Percentiles rank a stretch among this genome's conserved stretches.
Conservation (phyloP, 352 stramenopile species). For the Pythium volutum region DNA sequence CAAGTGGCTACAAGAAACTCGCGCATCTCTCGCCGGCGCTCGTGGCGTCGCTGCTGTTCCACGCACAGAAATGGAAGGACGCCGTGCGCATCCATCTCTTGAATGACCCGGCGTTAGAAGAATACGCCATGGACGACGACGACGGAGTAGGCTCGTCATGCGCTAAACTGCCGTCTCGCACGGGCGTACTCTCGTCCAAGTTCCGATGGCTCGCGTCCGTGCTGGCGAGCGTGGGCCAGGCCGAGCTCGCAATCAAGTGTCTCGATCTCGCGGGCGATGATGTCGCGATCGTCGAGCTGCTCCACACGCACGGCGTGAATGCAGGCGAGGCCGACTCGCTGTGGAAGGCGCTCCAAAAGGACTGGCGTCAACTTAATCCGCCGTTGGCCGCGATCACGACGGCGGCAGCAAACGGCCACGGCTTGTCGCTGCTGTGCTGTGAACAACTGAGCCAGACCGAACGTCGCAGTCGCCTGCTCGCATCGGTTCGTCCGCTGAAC, state of each 20-base stretch:
- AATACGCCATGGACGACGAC: conserved; percentile 61
- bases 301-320: conserved; percentile 26
- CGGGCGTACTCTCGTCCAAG: conserved; percentile 30
- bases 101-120: conserved; percentile 54
- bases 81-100: conserved; percentile 47
- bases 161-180: conserved; percentile 65
- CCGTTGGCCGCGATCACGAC: conserved; percentile 44
- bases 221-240: conserved; percentile 53
- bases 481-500: conserved; percentile 45
- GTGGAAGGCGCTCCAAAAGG: conserved; percentile 42
- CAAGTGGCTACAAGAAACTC: conserved; percentile 41
- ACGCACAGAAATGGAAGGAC: conserved; percentile 53
- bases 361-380: conserved; percentile 53
- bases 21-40: conserved; percentile 37
- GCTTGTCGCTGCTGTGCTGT: conserved; percentile 64
- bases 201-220: conserved; percentile 44
- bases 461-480: conserved; percentile 62
- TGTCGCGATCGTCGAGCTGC: conserved; percentile 49
- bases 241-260: conserved; percentile 51
- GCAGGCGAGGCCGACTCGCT: conserved; percentile 22
- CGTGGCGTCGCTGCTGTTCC: conserved; percentile 49
- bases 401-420: conserved; percentile 30
- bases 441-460: conserved; percentile 54
- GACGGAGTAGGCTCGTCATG: conserved; percentile 23
- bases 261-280: conserved; percentile 75